Evolutionary conservation across 129 eudicot species (phyloP), one percentile per base, ranked within the genome.

Genomic region (Rutidosis leptorrhynchoides): DNA sequence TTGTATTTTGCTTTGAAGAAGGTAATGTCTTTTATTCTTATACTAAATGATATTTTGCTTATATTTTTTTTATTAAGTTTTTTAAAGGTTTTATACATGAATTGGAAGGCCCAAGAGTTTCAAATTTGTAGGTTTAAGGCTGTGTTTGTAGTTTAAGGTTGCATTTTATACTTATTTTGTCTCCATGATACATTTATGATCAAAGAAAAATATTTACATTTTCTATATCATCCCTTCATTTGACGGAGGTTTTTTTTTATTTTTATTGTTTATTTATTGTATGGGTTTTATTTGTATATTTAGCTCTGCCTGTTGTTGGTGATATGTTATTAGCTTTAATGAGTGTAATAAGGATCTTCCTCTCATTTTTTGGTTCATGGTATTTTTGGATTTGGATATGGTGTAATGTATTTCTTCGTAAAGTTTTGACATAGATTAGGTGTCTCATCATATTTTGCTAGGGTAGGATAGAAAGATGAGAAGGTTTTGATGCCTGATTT

Each of bases 341-440:
- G 61, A 28, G 11, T 55, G 75, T 40, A 80, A 80, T 64, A 33
- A 60, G 26, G 91, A 88, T 82, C 60, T 92, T 75, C 98, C 98
- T 37, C 98, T 96, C 64, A 92, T 92, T 82, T 92, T 0, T 57
- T 93, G 75, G 96, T 88, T 78, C 96, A 93, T 84, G 96, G 98
- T 12, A 93, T 88, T n/a, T 93, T 93, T 71, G 98, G 98, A 15
- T 93, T 93, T 77, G 98, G 98, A 14, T 87, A 93, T 86, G 98
- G 98, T 92, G 96, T 88, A 82, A 67, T 79, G 46, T 40, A 12
- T 40, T 12, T 40, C 16, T 2, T 40, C 46, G 12, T 40, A 49
- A 6, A 17, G 24, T n/a, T 49, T 49, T 17, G 12, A 19, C 3
- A 93, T 95, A 85, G 92, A 81, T 82, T 93, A 57, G 98, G 98